A percentile compares a stretch with the other conserved stretches of the same genome.
These are phyloP conservation scores for Lepidium aucheri DNA, from an alignment of 345 rosid genomes.

Conservation along the genomic window DNA sequence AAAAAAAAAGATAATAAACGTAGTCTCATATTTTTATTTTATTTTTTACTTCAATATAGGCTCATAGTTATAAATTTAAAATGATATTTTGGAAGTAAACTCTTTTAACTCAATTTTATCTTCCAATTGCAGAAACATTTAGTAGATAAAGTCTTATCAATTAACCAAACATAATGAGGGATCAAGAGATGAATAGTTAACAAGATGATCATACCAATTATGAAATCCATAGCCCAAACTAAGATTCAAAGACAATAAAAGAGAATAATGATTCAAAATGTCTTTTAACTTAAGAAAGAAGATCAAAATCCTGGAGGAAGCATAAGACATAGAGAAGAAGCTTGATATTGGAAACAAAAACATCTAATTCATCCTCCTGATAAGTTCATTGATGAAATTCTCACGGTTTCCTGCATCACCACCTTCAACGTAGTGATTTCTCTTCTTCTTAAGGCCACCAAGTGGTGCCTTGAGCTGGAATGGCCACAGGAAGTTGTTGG, in stretches of 20 bases:
- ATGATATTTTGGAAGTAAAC: no score
- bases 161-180: no score
- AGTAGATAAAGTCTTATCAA: no score
- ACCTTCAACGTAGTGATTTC: constrained; percentile 95
- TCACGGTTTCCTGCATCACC: constrained; percentile 87
- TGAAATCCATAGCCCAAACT: background rate
- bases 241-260: background rate
- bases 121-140: no score
- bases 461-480: constrained; percentile 89
- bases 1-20: no score
- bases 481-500: constrained; percentile 89
- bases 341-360: background rate
- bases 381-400: constrained; percentile 70
- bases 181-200: no score
- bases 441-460: constrained; percentile 83
- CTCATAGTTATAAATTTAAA: no score
- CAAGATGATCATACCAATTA: no score
- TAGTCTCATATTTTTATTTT: no score
- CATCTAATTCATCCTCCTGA: constrained; percentile 83
- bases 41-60: no score
- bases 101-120: no score
- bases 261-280: background rate
- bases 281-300: background rate
- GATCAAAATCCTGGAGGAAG: constrained; percentile 16
- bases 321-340: background rate